Evolutionary conservation across 805 yeast genomes (phyloP), one percentile per base, ranked within the genome.

Genomic region (Saccharomycopsis olivae): DNA sequence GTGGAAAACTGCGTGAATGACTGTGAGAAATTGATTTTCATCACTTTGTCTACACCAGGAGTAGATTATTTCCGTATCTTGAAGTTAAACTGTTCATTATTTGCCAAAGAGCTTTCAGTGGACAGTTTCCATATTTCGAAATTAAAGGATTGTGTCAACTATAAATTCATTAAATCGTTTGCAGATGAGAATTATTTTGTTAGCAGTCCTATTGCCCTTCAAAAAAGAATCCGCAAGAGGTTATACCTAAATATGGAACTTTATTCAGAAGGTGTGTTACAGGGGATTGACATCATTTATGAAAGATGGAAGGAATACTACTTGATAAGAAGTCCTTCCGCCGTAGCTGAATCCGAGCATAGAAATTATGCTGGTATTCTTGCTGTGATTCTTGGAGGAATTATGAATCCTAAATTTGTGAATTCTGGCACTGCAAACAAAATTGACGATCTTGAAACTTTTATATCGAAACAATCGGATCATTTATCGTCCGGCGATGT

Each of bases 341-440:
- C 14, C 5, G 3, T 16, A n/a, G 30, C 19, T 11, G 18, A 21
- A 3, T 14, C 5, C 5, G 47, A 46, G 16, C 43, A 43, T 19
- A 30, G 81, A 49, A 80, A 77, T 51, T 78, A 69, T 52, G 76
- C 86, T 2, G 92, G 89, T 6, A 75, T 78, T 44, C 56, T 84
- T 44, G 84, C 86, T 2, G 73, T 86, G 0, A 61, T 79, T 0
- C 71, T 84, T 36, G 86, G 94, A 33, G 66, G 65, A 9, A 29
- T 39, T n/a, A 20, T 33, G 27, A 39, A 28, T 6, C 33, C 39
- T 20, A 25, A 37, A 16, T 10, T 28, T 10, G 5, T 28, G 5
- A 10, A 8, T n/a, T 25, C 24, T 11, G 15, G n/a, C 13, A 18
- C 17, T 27, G 27, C 33, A 3, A n/a, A 19, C 10, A 36, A 27